Conservation (phyloP, 495 filamentous ascomycete species). For the Trichoderma gamsii region DNA sequence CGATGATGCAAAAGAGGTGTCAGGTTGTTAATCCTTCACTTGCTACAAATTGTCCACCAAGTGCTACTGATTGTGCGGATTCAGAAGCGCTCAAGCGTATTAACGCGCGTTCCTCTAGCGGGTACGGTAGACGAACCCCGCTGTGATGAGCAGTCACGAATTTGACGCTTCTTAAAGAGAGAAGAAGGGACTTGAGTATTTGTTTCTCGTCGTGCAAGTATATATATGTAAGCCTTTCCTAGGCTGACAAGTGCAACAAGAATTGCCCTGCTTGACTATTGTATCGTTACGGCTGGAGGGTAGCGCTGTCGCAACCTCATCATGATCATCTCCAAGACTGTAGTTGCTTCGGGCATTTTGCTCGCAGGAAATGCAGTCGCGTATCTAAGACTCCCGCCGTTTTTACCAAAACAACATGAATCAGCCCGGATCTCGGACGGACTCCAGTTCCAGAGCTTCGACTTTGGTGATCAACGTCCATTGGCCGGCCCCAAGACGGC, state of each 20-base stretch:
- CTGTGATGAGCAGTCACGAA: neutral
- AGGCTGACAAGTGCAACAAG: no score
- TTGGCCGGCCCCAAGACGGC: neutral
- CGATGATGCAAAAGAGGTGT: neutral
- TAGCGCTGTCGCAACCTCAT: neutral
- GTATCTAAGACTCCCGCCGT: neutral
- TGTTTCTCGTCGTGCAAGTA: no score
- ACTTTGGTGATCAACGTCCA: neutral
- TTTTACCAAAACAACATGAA: neutral
- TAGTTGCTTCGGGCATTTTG: neutral
- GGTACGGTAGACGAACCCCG: constrained; percentile 8
- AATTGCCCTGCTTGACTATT: neutral
- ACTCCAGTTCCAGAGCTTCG: neutral
- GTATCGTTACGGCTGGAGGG: neutral
- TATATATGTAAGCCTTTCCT: no score
- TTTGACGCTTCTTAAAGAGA: neutral
- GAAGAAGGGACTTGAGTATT: no score
- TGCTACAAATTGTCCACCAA: no score
- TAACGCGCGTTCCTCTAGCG: neutral
- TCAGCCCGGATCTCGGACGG: neutral
- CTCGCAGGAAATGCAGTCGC: neutral
- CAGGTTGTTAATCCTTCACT: neutral
- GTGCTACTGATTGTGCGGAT: neutral
- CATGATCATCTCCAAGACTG: neutral
- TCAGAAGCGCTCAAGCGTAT: neutral